A percentile compares a stretch with the other conserved stretches of the same genome.
phyloP scores from a whole-genome alignment of 768 basidiomycete genomes.

The Lactifluus hygrophoroides region DNA sequence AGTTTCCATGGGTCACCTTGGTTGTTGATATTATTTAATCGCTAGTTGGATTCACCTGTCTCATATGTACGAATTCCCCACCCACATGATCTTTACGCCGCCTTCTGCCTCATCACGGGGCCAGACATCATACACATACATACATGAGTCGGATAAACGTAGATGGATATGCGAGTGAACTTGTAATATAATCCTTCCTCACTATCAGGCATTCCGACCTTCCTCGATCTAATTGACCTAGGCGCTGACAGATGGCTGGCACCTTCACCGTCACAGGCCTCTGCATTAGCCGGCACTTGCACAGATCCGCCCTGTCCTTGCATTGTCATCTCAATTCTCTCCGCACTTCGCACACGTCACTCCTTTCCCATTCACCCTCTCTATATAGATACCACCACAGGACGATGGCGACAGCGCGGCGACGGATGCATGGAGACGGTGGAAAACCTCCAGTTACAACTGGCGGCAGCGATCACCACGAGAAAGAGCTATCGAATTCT shows the following conservation, averaged over 20 bases:
- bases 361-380: not conserved
- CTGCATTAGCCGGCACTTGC: not conserved
- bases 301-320: not conserved
- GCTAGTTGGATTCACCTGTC: not conserved
- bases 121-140: not conserved
- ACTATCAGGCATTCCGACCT: not conserved
- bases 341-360: not conserved
- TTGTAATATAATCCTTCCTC: not conserved
- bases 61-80: not conserved
- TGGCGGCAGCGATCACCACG: not conserved
- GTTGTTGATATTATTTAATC: slow-evolving; percentile 7
- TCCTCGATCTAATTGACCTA: not conserved
- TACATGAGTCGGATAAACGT: too few species aligned
- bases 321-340: not conserved
- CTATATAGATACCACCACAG: not conserved
- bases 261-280: not conserved
- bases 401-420: not conserved
- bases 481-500: not conserved
- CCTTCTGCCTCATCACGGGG: not conserved
- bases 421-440: slow-evolving; percentile 9
- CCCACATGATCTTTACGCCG: not conserved
- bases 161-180: not conserved
- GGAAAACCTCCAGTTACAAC: not conserved
- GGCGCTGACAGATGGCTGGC: slow-evolving; percentile 5
- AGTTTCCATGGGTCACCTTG: slow-evolving; percentile 1